phyloP scores from a whole-genome alignment of 495 filamentous ascomycete genomes.

The Rostrohypoxylon terebratum region DNA sequence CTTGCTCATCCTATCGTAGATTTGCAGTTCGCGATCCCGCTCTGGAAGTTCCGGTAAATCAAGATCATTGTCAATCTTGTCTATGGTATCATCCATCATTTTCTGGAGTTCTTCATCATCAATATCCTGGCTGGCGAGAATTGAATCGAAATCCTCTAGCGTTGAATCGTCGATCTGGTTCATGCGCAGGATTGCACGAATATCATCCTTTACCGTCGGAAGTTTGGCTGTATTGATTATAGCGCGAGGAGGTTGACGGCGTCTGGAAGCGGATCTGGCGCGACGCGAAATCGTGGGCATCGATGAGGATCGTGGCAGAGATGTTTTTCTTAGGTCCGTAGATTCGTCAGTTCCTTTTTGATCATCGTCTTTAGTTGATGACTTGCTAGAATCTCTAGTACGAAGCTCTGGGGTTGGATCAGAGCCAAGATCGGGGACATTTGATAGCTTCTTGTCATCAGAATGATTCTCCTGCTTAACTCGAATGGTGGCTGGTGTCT shows the following conservation, averaged over 20 bases:
- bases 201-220: constrained; percentile 62
- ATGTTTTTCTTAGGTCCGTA: constrained; percentile 13
- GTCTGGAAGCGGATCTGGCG: constrained; percentile 50
- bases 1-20: constrained; percentile 67
- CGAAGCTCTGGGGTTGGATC: constrained; percentile 13
- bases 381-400: constrained; percentile 32
- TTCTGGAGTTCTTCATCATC: constrained; percentile 40
- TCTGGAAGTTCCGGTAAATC: constrained; percentile 47
- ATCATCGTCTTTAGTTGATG: constrained; percentile 1
- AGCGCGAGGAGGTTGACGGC: constrained; percentile 50
- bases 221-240: constrained; percentile 62
- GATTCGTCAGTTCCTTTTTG: constrained; percentile 4
- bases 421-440: constrained; percentile 5
- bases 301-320: constrained; percentile 41
- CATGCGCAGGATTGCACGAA: constrained; percentile 59
- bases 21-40: constrained; percentile 63
- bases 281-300: constrained; percentile 42
- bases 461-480: constrained; percentile 44
- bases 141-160: constrained; percentile 61
- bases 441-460: constrained; percentile 13
- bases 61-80: constrained; percentile 53
- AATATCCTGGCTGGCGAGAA: constrained; percentile 50
- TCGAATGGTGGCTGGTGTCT: constrained; percentile 61
- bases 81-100: constrained; percentile 46
- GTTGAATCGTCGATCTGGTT: constrained; percentile 67